These are phyloP conservation scores for Grosmannia serpens DNA, from an alignment of 2,329 filamentous ascomycete species.

Conservation along the genomic window DNA sequence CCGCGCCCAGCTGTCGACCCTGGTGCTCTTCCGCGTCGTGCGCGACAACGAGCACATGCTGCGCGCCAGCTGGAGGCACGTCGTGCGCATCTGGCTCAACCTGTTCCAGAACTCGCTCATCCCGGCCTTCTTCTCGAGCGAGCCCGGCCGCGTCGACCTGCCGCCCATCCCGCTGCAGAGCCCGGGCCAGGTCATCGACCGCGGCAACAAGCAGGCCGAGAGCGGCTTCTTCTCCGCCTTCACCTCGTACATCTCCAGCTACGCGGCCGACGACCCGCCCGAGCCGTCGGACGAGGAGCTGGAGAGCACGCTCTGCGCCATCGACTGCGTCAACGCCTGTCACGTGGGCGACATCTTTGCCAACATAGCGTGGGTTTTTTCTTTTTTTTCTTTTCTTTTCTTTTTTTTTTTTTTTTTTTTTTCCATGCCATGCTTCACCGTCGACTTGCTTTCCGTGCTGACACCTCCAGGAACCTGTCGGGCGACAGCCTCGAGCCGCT, in stretches of 20 bases:
- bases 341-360: constrained; percentile 70
- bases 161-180: constrained; percentile 79
- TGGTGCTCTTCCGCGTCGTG: constrained; percentile 90
- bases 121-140: constrained; percentile 59
- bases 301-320: constrained; percentile 86
- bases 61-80: constrained; percentile 65
- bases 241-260: constrained; percentile 95
- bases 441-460: neutral
- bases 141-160: constrained; percentile 54
- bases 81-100: constrained; percentile 87
- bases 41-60: constrained; percentile 73
- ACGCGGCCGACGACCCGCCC: constrained; percentile 92
- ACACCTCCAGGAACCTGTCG: constrained; percentile 24
- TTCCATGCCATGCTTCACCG: too few species aligned
- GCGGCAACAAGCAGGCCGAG: constrained; percentile 65
- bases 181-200: constrained; percentile 85
- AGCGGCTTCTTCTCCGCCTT: constrained; percentile 86
- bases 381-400: too few species aligned
- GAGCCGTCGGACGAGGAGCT: constrained; percentile 96
- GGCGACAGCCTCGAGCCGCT: constrained; percentile 30
- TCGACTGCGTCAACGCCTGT: constrained; percentile 89
- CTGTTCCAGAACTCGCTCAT: constrained; percentile 93
- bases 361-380: constrained; percentile 55
- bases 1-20: constrained; percentile 82
- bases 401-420: too few species aligned